These are phyloP conservation scores for Sphagnum fallax DNA, from an alignment of 228 moss, liverwort and hornwort genomes.

Conservation along the genomic window DNA sequence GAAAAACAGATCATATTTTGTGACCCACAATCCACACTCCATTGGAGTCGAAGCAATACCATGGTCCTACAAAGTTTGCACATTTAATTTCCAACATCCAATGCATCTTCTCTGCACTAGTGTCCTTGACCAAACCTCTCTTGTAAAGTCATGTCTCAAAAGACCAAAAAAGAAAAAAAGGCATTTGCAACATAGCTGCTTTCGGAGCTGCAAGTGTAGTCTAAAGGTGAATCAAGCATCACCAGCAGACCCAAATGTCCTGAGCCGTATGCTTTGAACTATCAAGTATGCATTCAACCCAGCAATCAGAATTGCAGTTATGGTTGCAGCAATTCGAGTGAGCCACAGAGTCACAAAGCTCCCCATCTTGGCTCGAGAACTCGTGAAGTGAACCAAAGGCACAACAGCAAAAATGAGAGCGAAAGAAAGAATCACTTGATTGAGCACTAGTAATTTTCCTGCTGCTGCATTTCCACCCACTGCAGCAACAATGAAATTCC, in stretches of 20 bases:
- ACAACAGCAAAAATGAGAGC: neutral
- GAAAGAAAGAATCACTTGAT: neutral
- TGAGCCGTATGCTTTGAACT: neutral
- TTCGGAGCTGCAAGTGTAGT: no score
- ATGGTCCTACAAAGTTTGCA: no score
- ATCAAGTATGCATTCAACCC: neutral
- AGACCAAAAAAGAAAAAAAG: no score
- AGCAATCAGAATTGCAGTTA: neutral
- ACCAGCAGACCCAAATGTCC: neutral
- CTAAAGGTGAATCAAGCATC: no score
- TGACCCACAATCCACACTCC: no score
- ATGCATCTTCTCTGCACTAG: no score
- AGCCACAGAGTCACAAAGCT: neutral
- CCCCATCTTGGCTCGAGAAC: neutral
- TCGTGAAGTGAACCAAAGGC: neutral
- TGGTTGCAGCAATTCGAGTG: neutral
- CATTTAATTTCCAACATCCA: no score
- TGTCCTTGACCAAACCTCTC: no score
- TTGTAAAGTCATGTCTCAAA: no score
- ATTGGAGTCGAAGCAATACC: no score
- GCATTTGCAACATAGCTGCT: no score
- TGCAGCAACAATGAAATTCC: conserved; percentile 17
- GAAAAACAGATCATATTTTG: no score
- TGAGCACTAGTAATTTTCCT: neutral
- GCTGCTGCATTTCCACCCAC: conserved; percentile 25